Conservation (phyloP, 306 rosid species). For the Dicorynia guianensis region DNA sequence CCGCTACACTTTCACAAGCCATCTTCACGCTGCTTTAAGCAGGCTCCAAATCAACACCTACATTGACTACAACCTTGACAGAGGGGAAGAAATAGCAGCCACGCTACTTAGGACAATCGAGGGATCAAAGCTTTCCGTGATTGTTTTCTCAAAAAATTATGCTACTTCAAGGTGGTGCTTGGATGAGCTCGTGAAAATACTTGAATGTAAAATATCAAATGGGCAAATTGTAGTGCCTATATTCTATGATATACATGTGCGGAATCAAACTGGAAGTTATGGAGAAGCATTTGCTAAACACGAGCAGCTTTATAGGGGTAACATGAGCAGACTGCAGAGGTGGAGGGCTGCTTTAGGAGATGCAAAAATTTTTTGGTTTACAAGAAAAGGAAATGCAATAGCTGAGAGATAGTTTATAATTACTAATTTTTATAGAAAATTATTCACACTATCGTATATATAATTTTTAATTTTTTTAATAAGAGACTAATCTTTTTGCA, state of each 20-base stretch:
- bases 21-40: constrained; percentile 33
- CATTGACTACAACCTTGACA: constrained; percentile 34
- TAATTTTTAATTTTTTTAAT: no score
- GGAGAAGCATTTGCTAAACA: constrained; percentile 30
- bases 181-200: constrained; percentile 39
- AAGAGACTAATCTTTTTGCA: no score
- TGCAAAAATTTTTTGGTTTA: neutral
- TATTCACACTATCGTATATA: no score
- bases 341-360: neutral
- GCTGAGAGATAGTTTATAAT: no score
- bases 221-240: constrained; percentile 37
- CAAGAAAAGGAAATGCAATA: no score
- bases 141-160: constrained; percentile 39
- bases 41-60: constrained; percentile 31
- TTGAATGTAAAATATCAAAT: constrained; percentile 8
- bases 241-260: constrained; percentile 18
- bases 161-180: constrained; percentile 40
- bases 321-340: neutral
- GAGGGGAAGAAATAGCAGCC: constrained; percentile 40
- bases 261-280: constrained; percentile 35
- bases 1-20: constrained; percentile 40
- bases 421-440: no score
- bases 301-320: neutral
- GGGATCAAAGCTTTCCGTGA: constrained; percentile 27
- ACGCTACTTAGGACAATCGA: constrained; percentile 30